phyloP scores from a whole-genome alignment of 2,329 filamentous ascomycete genomes.

The Aspergillus pseudoviridinutans region DNA sequence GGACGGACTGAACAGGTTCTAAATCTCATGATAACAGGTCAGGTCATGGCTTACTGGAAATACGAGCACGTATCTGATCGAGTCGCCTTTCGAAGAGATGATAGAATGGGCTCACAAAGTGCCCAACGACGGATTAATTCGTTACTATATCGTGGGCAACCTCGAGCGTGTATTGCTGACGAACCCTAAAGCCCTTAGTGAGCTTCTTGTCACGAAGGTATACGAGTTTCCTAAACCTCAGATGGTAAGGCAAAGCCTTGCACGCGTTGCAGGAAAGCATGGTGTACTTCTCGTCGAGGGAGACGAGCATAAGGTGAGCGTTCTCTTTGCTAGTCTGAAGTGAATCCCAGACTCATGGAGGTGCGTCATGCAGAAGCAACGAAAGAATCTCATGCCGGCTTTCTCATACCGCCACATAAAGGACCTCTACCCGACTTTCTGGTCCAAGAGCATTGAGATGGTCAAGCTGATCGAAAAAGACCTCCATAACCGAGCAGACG shows the following conservation, averaged over 20 bases:
- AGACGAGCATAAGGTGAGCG: slow-evolving; percentile 71
- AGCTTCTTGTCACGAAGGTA: slow-evolving; percentile 64
- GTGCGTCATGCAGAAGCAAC: slow-evolving; percentile 46
- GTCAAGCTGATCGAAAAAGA: slow-evolving; percentile 56
- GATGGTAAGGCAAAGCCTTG: slow-evolving; percentile 40
- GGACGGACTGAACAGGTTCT: slow-evolving; percentile 1
- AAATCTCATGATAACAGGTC: slow-evolving; percentile 20
- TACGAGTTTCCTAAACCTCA: slow-evolving; percentile 67
- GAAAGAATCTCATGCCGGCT: slow-evolving; percentile 74
- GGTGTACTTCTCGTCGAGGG: slow-evolving; percentile 72
- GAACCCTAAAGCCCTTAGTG: slow-evolving; percentile 62
- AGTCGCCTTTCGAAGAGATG: slow-evolving; percentile 38
- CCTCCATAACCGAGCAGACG: slow-evolving; percentile 32
- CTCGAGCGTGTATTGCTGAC: slow-evolving; percentile 59
- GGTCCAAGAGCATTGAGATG: slow-evolving; percentile 69
- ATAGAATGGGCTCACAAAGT: slow-evolving; percentile 54
- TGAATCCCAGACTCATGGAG: too few species aligned
- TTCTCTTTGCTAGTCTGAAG: not conserved
- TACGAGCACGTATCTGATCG: slow-evolving; percentile 30
- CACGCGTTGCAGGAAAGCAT: slow-evolving; percentile 34
- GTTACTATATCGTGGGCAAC: slow-evolving; percentile 62
- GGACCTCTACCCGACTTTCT: slow-evolving; percentile 78
- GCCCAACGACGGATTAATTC: slow-evolving; percentile 65
- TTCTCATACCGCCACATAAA: slow-evolving; percentile 86
- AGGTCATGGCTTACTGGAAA: slow-evolving; percentile 47